These are phyloP conservation scores for Botryotinia convoluta DNA, from an alignment of 2,329 filamentous ascomycete genomes.

Conservation along the genomic window DNA sequence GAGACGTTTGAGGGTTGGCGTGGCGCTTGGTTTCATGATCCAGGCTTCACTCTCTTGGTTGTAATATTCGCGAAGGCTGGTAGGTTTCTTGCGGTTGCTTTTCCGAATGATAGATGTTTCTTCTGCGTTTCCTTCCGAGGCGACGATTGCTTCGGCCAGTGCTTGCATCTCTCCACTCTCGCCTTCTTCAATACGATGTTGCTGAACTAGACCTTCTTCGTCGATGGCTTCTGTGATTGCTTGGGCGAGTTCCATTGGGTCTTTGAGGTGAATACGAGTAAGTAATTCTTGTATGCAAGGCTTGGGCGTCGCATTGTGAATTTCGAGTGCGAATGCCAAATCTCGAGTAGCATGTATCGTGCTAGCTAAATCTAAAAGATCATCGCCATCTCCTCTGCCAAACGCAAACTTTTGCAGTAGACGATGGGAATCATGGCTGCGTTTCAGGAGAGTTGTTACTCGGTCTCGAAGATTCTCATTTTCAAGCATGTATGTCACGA, in stretches of 20 bases:
- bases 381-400: constrained; percentile 87
- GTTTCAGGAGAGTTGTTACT: constrained; percentile 64
- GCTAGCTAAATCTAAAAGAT: constrained; percentile 77
- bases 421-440: constrained; percentile 81
- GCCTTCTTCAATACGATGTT: constrained; percentile 73
- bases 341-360: constrained; percentile 74
- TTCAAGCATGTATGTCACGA: constrained; percentile 73
- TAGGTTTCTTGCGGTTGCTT: constrained; percentile 43
- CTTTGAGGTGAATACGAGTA: constrained; percentile 61
- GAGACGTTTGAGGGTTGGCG: constrained; percentile 59
- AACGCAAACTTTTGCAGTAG: constrained; percentile 93
- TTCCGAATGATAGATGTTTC: constrained; percentile 50
- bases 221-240: constrained; percentile 80
- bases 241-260: constrained; percentile 65
- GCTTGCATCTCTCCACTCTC: constrained; percentile 68
- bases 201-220: constrained; percentile 81
- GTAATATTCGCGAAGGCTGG: constrained; percentile 56
- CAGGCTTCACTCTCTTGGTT: constrained; percentile 58
- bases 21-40: constrained; percentile 69
- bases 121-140: constrained; percentile 59
- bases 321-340: constrained; percentile 52
- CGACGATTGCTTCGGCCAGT: constrained; percentile 69
- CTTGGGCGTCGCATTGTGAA: constrained; percentile 26
- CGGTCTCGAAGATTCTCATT: constrained; percentile 67
- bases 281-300: constrained; percentile 48